Evolutionary conservation across 495 filamentous ascomycete genomes (phyloP).

Genomic region (Talaromyces borbonicus): DNA sequence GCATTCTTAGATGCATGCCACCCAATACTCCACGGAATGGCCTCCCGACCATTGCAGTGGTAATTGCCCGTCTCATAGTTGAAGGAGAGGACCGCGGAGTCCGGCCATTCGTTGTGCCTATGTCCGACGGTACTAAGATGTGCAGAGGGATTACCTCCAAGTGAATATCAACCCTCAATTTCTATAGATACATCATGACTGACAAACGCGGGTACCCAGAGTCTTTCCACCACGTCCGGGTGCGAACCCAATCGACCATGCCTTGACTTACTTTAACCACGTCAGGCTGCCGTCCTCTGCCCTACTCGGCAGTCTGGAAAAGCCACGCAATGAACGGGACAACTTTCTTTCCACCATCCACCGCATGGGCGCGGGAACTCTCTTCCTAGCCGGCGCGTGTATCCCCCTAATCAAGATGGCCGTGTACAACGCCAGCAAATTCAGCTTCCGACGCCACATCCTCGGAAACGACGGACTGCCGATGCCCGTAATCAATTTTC

Average conservation of each 20-base stretch:
- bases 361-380: slow-evolving; percentile 18
- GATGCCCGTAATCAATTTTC: slow-evolving; percentile 23
- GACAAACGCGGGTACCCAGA: not conserved
- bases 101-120: slow-evolving; percentile 22
- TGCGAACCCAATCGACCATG: slow-evolving; percentile 22
- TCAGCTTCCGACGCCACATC: slow-evolving; percentile 17
- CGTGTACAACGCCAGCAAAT: slow-evolving; percentile 17
- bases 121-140: slow-evolving; percentile 22
- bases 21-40: slow-evolving; percentile 20
- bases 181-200: slow-evolving; percentile 10
- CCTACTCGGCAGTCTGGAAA: slow-evolving; percentile 17
- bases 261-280: slow-evolving; percentile 25
- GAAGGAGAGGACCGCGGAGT: slow-evolving; percentile 20
- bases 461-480: slow-evolving; percentile 7
- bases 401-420: slow-evolving; percentile 17
- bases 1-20: slow-evolving; percentile 19
- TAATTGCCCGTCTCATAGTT: slow-evolving; percentile 26
- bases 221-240: slow-evolving; percentile 16
- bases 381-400: slow-evolving; percentile 12
- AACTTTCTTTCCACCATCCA: slow-evolving; percentile 19
- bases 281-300: slow-evolving; percentile 19
- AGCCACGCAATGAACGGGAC: slow-evolving; percentile 11
- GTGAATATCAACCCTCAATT: slow-evolving; percentile 5
- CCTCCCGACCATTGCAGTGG: slow-evolving; percentile 18
- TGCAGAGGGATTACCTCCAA: slow-evolving; percentile 20